Evolutionary conservation across 768 basidiomycete genomes (phyloP), one percentile per base, ranked within the genome.

Genomic region (Boletus sp.): DNA sequence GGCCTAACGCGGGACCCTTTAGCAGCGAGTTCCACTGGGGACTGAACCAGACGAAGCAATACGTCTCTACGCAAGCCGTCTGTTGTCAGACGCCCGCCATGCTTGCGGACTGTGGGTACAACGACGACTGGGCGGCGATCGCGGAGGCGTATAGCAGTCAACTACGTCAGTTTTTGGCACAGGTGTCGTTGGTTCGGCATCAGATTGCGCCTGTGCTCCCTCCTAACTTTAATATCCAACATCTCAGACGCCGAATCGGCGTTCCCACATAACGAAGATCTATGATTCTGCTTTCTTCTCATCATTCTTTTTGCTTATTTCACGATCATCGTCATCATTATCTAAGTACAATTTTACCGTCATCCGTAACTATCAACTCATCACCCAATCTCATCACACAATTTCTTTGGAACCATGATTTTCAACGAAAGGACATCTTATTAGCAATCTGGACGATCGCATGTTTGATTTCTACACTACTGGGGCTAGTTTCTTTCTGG

Each of bases 201-300:
- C 70, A 71, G 54, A 69, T 71, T 12, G 60, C 61, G 5, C 71
- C 69, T 3, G 69, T 73, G 33, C 57, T 71, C 10, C 70, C 70
- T 4, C 70, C 71, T 1, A 71, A 71, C 20, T 71, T 71, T 35
- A 72, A 72, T 47, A 52, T 69, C 5, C 71, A 72, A 15, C 71
- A 69, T 48, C 37, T 71, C 52, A 72, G 69, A 20, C 69, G 70
- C 5, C 60, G 70, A 51, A 46, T 69, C 0, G 69, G 67, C 1
- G 55, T 61, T 11, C 62, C 71, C 7, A 55, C 61, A 5, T 71
- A 50, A 72, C 15, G 15, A 12, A 15, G 46, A 10, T 8, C 24
- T 36, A 17, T 50, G 47, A 28, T 40, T 15, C 3, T 28, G 10
- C 7, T 24, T 12, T 24, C 35, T 12, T 35, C 1, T 47, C 36